Base-by-base conservation (phyloP, 495 filamentous ascomycete species). In the Baudoinia panamericana region DNA sequence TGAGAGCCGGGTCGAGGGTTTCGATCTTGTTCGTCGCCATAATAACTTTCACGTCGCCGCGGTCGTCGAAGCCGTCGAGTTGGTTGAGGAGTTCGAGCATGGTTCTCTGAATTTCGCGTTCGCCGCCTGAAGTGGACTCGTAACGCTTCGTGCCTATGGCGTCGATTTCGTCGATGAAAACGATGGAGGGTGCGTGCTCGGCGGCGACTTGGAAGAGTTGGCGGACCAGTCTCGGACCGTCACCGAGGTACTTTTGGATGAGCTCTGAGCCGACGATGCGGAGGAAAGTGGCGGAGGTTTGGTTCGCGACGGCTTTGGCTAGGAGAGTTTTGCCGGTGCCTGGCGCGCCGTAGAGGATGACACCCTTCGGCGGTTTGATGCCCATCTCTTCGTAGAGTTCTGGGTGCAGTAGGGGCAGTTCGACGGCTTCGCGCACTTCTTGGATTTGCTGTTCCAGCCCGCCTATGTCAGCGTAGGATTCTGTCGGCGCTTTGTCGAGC, bases 1-100 rank as follows among this genome's bases (percentile, higher is more conserved):
- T 99, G 48, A 99, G 68, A 32, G 90, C 90, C 31, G 90, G 90
- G 53, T 99, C 90, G 19, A 99, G 69, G 3, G 85, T 93, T 56
- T 99, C 90, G 48, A 99, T 99, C 72, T 99, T 99, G 73, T 99
- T 99, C 35, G 90, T 99, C 13, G 90, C 90, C 84, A 99, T 93
- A 61, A 99, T 85, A 38, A 99, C 90, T 70, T 99, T 99, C 60
- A 99, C 92, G 60, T 99, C 90, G 48, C 90, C 90, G 50, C 90
- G 81, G 61, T 99, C 90, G 62, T 99, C 90, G 63, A 99, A 99
- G 43, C 90, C 90, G 58, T 99, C 90, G 12, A 99, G 75, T 61
- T 99, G 90, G 62, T 99, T 99, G 28, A 99, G 76, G 34, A 99
- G 72, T 59, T 99, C 90, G 64, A 99, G 67, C 90, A 99, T 99